phyloP scores from a whole-genome alignment of 805 yeast genomes.

The Spencermartinsiella europaea region DNA sequence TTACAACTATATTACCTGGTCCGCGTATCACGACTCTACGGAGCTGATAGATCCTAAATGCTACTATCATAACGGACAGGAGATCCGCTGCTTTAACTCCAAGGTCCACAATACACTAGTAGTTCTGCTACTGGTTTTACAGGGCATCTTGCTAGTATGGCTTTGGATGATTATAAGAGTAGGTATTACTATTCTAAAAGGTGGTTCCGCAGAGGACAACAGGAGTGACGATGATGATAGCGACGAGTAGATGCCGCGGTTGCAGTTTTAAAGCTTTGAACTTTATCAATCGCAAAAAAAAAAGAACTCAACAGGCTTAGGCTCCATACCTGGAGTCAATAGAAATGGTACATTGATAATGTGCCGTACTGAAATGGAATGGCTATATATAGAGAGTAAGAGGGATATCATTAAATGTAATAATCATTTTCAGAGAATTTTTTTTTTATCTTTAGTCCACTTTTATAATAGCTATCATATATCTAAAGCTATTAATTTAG shows the following conservation, averaged over 20 bases:
- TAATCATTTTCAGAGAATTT: too few relatives aligned
- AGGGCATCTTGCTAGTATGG: slow-evolving; percentile 65
- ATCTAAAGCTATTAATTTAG: too few relatives aligned
- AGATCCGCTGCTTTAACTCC: slow-evolving; percentile 32
- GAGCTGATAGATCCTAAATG: slow-evolving; percentile 35
- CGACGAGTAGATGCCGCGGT: slow-evolving; percentile 17
- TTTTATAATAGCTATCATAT: too few relatives aligned
- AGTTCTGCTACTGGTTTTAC: slow-evolving; percentile 57
- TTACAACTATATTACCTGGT: slow-evolving; percentile 61
- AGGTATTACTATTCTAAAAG: slow-evolving; percentile 62
- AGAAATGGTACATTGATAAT: too few relatives aligned
- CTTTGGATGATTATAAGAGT: slow-evolving; percentile 67
- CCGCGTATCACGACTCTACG: slow-evolving; percentile 46
- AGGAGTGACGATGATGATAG: slow-evolving; percentile 75
- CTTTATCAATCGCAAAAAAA: too few relatives aligned
- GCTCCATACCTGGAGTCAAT: too few relatives aligned
- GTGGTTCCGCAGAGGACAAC: slow-evolving; percentile 77
- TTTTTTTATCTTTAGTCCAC: too few relatives aligned
- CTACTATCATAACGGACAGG: slow-evolving; percentile 21
- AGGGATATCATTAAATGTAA: too few relatives aligned
- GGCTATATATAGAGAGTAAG: too few relatives aligned
- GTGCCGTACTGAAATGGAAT: too few relatives aligned
- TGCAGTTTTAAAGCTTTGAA: too few relatives aligned
- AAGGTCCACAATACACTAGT: slow-evolving; percentile 41
- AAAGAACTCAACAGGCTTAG: too few relatives aligned